Base-by-base conservation (phyloP, 2,329 filamentous ascomycete species). In the Alternaria longipes region DNA sequence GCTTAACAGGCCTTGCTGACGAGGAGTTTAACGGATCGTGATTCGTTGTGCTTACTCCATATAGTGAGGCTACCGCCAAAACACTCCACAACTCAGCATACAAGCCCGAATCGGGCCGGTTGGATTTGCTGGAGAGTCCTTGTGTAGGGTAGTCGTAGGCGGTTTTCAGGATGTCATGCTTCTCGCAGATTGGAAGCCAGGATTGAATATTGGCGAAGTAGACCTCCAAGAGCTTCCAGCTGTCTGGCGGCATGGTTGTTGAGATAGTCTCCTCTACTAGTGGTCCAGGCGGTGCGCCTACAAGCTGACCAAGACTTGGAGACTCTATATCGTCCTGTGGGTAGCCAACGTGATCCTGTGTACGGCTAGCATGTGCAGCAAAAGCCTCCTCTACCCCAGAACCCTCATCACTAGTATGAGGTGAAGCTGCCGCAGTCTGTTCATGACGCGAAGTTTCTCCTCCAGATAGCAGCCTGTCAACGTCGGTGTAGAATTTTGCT, bases 201-300 rank as follows among this genome's bases (percentile, higher is more conserved):
- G 86, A 88, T 73, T 93, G 90, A 0, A 89, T 91, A 68, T 91
- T 92, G 1, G 90, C 86, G 61, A 92, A 91, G 73, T 92, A 93
- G 5, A 90, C 84, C 66, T 93, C 89, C 40, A 93, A 79, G 4
- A 93, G 82, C 3, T 84, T 81, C 81, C 83, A 88, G 72, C 84
- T 86, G 69, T 86, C 84, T 16, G 76, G 71, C 16, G 84, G 88
- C 0, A 90, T 78, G 41, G 34, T 34, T 20, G 51, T 42, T 46
- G 28, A 20, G 20, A 20, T 18, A 46, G 9, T 20, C 14, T 14
- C 5, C 20, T 32, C 46, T 18, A n/a, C 16, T 50, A 36, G 16
- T 50, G 30, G 45, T 49, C 22, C 40, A 32, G 26, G 20, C 14
- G 51, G 28, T 8, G 41, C 28, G 11, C 46, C 20, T 59, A 38